Evolutionary conservation across 495 filamentous ascomycete genomes (phyloP), one percentile per base, ranked within the genome.

Genomic region (Podospora appendiculata): DNA sequence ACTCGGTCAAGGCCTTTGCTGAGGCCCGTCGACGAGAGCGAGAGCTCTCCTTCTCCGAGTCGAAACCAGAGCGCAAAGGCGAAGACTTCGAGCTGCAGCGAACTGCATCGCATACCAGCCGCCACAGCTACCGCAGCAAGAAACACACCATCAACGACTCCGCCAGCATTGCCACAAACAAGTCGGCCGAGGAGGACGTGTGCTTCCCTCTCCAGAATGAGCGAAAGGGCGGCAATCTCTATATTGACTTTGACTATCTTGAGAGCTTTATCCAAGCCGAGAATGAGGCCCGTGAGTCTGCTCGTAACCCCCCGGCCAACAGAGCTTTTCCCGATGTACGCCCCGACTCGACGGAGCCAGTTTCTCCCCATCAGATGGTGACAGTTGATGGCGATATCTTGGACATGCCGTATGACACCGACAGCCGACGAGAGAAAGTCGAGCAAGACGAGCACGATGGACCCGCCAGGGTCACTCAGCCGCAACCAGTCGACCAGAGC

Each of bases 1-100:
- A 96, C 66, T 98, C 93, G 3, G 93, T 98, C 19, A 92, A 96
- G 67, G 93, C 93, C 13, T 98, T 98, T 67, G 94, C 92, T 4
- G 89, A 93, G 56, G 80, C 81, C 39, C 74, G 81, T 35, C 78
- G 79, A 17, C 74, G 79, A 11, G 78, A 82, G 53, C 71, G 75
- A 14, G 76, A 75, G n/a, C 59, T 80, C 10, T 83, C 81, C 13
- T 60, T 72, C 48, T 73, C 71, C 1, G 77, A 79, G 19, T 49
- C 52, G 8, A 67, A 60, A 46, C 51, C 58, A 0, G 66, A 67
- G 41, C 64, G 63, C 46, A 71, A 69, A 38, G 48, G 49, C 12
- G 71, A 74, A 3, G 88, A 89, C 16, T 73, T 79, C 12, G 74
- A 83, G 36, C 72, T 91, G 18, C 81, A 88, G 51, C 83, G 87